Evolutionary conservation across 106 monocot species (phyloP).

Genomic region (Iris macrosiphon): DNA sequence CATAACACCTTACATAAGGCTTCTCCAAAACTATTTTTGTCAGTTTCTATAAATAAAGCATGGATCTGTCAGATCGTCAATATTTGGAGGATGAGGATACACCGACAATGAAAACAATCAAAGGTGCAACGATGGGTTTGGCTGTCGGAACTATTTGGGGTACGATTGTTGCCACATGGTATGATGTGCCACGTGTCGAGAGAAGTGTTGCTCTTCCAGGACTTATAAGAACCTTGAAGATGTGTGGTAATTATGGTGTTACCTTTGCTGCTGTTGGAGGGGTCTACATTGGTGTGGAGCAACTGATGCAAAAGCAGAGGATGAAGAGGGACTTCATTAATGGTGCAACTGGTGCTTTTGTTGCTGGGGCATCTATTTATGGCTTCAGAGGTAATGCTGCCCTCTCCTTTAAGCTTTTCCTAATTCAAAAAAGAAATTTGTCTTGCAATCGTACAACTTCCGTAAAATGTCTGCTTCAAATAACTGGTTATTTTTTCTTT

Average conservation of each 20-base stretch:
- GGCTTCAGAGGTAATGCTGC: constrained; percentile 46
- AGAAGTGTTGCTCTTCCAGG: constrained; percentile 86
- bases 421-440: too few species aligned
- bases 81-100: constrained; percentile 63
- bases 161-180: constrained; percentile 91
- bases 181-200: constrained; percentile 92
- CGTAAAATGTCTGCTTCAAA: too few species aligned
- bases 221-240: constrained; percentile 70
- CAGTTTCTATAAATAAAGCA: constrained; percentile 6
- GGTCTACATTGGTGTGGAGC: constrained; percentile 87
- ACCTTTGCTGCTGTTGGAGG: constrained; percentile 88
- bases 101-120: constrained; percentile 74
- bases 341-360: constrained; percentile 82
- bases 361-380: constrained; percentile 77
- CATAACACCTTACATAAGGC: too few species aligned
- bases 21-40: neutral
- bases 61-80: constrained; percentile 46
- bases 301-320: constrained; percentile 69
- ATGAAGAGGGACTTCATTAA: constrained; percentile 83
- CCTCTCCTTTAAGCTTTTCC: neutral
- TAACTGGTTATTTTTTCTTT: too few species aligned
- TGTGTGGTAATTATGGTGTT: constrained; percentile 83
- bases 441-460: too few species aligned
- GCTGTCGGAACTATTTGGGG: constrained; percentile 81
- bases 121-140: constrained; percentile 71